phyloP scores from a whole-genome alignment of 73 alveolate genomes.

The Uronychia binucleata region DNA sequence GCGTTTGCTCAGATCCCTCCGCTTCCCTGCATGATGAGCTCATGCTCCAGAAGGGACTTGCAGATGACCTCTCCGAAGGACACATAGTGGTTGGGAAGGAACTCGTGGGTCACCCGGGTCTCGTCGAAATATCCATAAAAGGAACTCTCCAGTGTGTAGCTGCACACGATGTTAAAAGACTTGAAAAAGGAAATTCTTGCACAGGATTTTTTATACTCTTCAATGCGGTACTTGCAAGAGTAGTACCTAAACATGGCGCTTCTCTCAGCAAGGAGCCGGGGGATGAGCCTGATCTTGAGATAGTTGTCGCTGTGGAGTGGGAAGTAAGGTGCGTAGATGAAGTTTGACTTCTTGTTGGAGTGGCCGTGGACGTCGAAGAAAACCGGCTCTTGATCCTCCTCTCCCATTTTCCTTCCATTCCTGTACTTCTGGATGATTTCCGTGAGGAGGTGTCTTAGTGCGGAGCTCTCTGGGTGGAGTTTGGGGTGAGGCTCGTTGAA shows the following conservation, averaged over 20 bases:
- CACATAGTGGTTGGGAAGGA: background rate
- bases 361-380: conserved; percentile 68
- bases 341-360: conserved; percentile 49
- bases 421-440: conserved; percentile 21
- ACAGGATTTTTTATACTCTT: conserved; percentile 43
- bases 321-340: conserved; percentile 62
- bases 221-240: conserved; percentile 65
- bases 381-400: conserved; percentile 3
- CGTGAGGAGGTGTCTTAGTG: conserved; percentile 66
- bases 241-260: conserved; percentile 56
- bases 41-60: background rate
- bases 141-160: conserved; percentile 58
- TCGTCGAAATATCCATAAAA: conserved; percentile 25
- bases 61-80: background rate
- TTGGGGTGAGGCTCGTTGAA: conserved; percentile 83
- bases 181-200: conserved; percentile 45
- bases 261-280: conserved; percentile 45
- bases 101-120: background rate
- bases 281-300: conserved; percentile 32
- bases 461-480: conserved; percentile 73
- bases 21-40: background rate
- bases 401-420: no score
- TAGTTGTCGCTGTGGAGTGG: conserved; percentile 55
- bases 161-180: conserved; percentile 15
- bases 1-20: background rate